phyloP scores from a whole-genome alignment of 768 basidiomycete genomes.

The Collybia nuda region DNA sequence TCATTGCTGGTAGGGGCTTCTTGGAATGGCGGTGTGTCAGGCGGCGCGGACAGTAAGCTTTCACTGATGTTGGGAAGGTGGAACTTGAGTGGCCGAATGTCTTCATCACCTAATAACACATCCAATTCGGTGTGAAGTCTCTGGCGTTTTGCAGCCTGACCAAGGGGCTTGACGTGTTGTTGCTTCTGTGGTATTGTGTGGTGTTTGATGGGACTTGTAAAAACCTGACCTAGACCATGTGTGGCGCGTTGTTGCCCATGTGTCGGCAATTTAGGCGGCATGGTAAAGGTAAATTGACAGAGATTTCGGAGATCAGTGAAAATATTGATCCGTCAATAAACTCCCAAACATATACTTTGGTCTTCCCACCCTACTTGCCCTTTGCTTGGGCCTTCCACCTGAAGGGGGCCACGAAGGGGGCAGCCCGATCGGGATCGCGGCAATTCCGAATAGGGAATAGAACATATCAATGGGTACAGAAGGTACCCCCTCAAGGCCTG shows the following conservation, averaged over 20 bases:
- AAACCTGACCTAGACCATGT: conserved; percentile 17
- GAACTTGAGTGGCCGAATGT: no score
- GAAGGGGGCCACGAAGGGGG: no score
- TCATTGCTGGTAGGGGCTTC: neutral
- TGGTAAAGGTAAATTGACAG: neutral
- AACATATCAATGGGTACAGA: no score
- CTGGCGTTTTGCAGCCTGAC: neutral
- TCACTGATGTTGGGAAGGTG: neutral
- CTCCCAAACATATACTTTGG: no score
- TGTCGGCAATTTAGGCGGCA: neutral
- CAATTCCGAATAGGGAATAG: no score
- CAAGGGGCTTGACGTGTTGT: conserved; percentile 7
- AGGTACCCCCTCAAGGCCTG: no score
- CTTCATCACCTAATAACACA: no score
- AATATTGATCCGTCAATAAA: no score
- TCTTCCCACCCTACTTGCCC: no score
- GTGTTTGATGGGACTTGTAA: conserved; percentile 11
- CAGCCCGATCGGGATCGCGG: no score
- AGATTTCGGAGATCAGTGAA: neutral
- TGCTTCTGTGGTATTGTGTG: conserved; percentile 11
- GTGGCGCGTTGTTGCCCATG: conserved; percentile 4
- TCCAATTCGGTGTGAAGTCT: neutral
- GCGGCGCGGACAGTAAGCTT: neutral
- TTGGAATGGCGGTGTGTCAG: neutral
- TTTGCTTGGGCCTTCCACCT: no score